phyloP scores from a whole-genome alignment of 257 asterid species.

The Cinchona pubescens region DNA sequence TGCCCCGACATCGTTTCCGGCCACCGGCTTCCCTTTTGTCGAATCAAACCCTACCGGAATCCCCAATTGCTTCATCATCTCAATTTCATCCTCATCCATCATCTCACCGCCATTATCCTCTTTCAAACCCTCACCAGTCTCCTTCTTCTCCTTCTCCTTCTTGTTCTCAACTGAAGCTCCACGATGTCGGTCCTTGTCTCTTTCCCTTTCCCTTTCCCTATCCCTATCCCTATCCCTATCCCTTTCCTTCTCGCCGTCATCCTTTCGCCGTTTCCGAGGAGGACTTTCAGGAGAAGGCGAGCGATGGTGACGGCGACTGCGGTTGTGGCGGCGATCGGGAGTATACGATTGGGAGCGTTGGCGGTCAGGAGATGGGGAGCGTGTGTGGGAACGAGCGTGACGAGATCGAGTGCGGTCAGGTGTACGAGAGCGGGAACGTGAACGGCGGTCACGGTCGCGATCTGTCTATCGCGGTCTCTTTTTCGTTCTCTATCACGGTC shows the following conservation, averaged over 20 bases:
- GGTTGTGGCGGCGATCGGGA: constrained; percentile 39
- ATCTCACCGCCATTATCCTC: constrained; percentile 29
- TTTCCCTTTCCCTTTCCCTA: constrained; percentile 12
- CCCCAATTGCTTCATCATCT: constrained; percentile 94
- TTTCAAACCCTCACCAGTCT: constrained; percentile 22
- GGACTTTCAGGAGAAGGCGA: constrained; percentile 58
- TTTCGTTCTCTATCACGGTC: constrained; percentile 13
- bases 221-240: too few relatives aligned
- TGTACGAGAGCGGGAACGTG: constrained; percentile 70
- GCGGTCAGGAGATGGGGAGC: constrained; percentile 67
- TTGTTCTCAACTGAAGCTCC: constrained; percentile 35
- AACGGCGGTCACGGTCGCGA: constrained; percentile 35
- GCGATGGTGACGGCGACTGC: constrained; percentile 50
- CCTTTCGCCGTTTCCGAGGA: constrained; percentile 70
- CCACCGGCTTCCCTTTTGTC: constrained; percentile 85
- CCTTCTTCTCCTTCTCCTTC: constrained; percentile 49
- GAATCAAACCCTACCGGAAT: constrained; percentile 91
- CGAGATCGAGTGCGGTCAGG: constrained; percentile 75
- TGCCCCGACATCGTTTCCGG: constrained; percentile 83
- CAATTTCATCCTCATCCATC: constrained; percentile 83
- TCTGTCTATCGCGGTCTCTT: constrained; percentile 19
- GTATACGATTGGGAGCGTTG: constrained; percentile 30
- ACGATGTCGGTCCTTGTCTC: constrained; percentile 33
- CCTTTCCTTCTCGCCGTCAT: constrained; percentile 43
- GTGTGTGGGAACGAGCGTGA: constrained; percentile 68